Evolutionary conservation across 345 rosid species (phyloP), one percentile per base, ranked within the genome.

Genomic region (Balakata baccata): DNA sequence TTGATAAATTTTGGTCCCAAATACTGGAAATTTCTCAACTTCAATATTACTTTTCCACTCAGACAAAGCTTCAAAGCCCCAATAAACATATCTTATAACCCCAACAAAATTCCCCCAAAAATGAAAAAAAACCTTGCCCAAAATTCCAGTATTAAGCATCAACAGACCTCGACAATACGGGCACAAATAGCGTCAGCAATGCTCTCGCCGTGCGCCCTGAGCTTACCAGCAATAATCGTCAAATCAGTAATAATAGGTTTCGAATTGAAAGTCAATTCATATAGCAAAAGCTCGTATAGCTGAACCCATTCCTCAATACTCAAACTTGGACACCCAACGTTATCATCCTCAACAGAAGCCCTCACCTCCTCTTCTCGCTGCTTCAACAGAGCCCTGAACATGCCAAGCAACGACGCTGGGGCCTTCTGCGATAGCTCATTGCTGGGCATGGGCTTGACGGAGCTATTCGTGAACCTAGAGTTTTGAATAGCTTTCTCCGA

Each of bases 221-320:
- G 96, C 66, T 96, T 97, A 23, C 94, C 99, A 6, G 98, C 98
- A 64, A 93, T 85, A 68, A 90, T n/a, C 2, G 99, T 93, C 80
- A 96, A 93, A 86, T 96, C 98, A 50, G 96, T 96, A 80, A 96
- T 96, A 25, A 93, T 85, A 66, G 99, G 99, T 84, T 96, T 96
- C 51, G 96, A 96, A 87, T 93, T 96, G 84, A 96, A 83, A 54
- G 89, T 85, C 45, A 93, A 83, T 53, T 96, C 99, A 5, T 89
- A 83, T 66, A 96, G 80, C 11, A 91, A 65, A 51, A 80, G 72
- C 83, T 87, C 89, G 75, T 93, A 96, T 22, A 93, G 82, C 64
- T 86, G 85, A 69, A 93, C 97, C 49, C 93, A 79, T 66, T 91
- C 98, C 62, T 80, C 88, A 70, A 56, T 62, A 46, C 34, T 29